Evolutionary conservation across 345 rosid species (phyloP), one percentile per base, ranked within the genome.

Genomic region (Heritiera fomes): DNA sequence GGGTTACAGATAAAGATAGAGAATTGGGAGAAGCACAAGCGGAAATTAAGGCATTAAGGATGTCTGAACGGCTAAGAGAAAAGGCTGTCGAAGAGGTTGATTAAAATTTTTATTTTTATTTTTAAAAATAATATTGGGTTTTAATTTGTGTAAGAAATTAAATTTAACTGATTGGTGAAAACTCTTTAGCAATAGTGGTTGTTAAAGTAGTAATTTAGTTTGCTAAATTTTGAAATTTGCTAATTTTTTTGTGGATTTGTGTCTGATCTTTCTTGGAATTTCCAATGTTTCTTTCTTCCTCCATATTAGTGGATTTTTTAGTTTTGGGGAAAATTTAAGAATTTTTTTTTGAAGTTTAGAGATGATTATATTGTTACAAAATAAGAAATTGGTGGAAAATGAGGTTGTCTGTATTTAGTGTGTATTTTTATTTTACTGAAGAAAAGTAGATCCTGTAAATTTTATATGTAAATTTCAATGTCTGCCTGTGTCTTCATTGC

Each of bases 71-170:
- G 8, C 93, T 82, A 20, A 83, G 97, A 87, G 99, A 96, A 81
- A 96, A 96, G 83, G 99, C 99, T 14, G 98, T 96, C 50, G 98
- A 96, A 80, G 99, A 96, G 99, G 99, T 95, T 69, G 74, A 49
- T 60, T 73, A 30, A 55, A 49, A 18, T 65, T 71, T 62, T 17
- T n/a, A 12, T 58, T 18, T 41, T 30, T 38, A 38, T 53, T 34
- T 69, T 41, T 1, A 67, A 52, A 15, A 60, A 9, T 5, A 10
- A 15, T 34, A 38, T 38, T 34, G 47, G 11, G 43, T 14, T 72
- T 53, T 72, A 72, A 52, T 72, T 72, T 72, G 14, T 8, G 6
- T 34, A 53, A 72, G 15, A 34, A 38, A 8, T 32, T 65, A 38
- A 53, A 53, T 53, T 15, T 53, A 14, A 15, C n/a, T 53, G n/a